phyloP scores from a whole-genome alignment of 2,329 filamentous ascomycete species.

The Exophiala alcalophila region DNA sequence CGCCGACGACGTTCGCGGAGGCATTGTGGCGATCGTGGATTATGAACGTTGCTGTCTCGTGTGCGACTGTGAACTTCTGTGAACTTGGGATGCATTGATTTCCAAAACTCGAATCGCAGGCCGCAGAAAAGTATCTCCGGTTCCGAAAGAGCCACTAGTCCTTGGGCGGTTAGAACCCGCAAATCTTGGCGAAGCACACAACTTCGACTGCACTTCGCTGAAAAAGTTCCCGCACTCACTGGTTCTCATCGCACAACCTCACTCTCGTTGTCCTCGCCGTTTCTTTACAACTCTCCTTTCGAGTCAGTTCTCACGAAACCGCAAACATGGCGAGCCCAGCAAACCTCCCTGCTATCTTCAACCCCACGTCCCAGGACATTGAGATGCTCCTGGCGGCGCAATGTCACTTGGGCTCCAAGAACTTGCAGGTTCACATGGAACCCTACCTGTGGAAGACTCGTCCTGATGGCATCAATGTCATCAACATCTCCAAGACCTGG shows the following conservation, averaged over 20 bases:
- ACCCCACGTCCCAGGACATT: conserved; percentile 96
- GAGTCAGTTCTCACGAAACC: conserved; percentile 44
- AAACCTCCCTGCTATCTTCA: conserved; percentile 93
- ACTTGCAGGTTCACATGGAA: conserved; percentile 99
- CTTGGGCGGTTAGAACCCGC: not conserved
- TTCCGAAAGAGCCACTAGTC: not conserved
- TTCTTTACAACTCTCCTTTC: conserved; percentile 44
- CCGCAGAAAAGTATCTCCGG: conserved; percentile 22
- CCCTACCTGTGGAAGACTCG: conserved; percentile 99
- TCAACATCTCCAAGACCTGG: conserved; percentile 99
- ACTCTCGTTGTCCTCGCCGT: not conserved
- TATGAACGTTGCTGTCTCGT: conserved; percentile 13
- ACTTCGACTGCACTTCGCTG: no score
- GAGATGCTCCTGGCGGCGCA: conserved; percentile 99
- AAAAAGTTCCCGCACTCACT: no score
- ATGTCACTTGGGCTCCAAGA: conserved; percentile 96
- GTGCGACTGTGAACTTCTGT: conserved; percentile 4
- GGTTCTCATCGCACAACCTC: conserved; percentile 1
- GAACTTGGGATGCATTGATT: conserved; percentile 3
- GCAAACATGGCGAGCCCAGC: conserved; percentile 65
- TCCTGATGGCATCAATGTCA: conserved; percentile 94
- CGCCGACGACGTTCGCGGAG: conserved; percentile 20
- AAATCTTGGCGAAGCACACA: conserved; percentile 17
- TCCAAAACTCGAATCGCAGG: conserved; percentile 3
- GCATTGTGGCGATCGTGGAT: conserved; percentile 19